Conservation (phyloP, 495 filamentous ascomycete species). For the Penicillium crystallinum region DNA sequence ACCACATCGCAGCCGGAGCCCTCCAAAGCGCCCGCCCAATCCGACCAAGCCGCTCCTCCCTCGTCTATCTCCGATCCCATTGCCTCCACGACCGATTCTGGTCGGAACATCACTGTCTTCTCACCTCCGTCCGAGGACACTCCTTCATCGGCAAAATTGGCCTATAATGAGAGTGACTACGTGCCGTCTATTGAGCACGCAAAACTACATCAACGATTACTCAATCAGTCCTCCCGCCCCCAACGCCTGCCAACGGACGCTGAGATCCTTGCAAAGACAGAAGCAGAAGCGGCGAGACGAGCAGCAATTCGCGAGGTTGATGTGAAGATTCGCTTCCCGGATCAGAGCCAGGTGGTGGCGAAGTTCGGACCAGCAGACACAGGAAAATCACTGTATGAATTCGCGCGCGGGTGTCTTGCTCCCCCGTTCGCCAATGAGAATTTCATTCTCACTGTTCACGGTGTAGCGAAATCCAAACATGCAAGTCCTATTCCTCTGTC, state of each 20-base stretch:
- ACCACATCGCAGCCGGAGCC: conserved; percentile 2
- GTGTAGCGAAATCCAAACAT: conserved; percentile 19
- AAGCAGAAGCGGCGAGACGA: conserved; percentile 53
- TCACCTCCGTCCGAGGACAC: conserved; percentile 64
- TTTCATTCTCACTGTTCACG: conserved; percentile 47
- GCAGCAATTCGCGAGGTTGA: conserved; percentile 61
- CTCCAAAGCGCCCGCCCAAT: background rate
- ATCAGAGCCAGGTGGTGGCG: conserved; percentile 66
- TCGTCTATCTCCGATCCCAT: conserved; percentile 15
- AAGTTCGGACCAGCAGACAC: conserved; percentile 60
- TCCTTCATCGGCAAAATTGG: conserved; percentile 64
- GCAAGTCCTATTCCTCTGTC: conserved; percentile 40
- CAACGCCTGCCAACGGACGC: conserved; percentile 52
- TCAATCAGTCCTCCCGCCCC: conserved; percentile 59
- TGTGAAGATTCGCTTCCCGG: conserved; percentile 82
- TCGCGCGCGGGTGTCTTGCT: conserved; percentile 48
- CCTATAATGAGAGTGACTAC: conserved; percentile 69
- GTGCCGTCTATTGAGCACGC: conserved; percentile 81
- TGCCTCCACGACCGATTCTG: conserved; percentile 18
- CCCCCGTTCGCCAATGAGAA: conserved; percentile 34
- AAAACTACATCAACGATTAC: conserved; percentile 69
- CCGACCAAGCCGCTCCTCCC: conserved; percentile 6
- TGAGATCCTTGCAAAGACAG: conserved; percentile 44
- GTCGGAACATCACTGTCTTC: conserved; percentile 64
- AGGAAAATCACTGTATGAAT: conserved; percentile 59